These are phyloP conservation scores for Globisporangium nodosum DNA, from an alignment of 352 stramenopile species.

Conservation along the genomic window DNA sequence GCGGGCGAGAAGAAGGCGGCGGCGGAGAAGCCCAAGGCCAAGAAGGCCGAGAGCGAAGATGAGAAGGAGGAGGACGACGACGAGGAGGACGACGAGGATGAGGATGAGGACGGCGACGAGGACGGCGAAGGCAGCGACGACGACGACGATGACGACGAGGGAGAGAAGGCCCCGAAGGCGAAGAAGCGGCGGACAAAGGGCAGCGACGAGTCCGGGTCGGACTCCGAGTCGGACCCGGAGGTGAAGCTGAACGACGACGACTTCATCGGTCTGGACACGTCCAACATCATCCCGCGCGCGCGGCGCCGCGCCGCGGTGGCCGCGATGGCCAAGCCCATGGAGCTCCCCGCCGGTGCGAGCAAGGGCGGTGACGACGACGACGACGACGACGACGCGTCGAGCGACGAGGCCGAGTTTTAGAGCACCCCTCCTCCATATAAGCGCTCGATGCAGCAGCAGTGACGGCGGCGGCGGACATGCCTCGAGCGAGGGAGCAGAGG, in stretches of 20 bases:
- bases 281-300: slow-evolving; percentile 82
- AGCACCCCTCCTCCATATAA: not conserved
- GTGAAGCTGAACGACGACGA: slow-evolving; percentile 87
- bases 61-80: slow-evolving; percentile 44
- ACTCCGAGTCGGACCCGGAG: slow-evolving; percentile 60
- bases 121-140: slow-evolving; percentile 25
- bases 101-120: slow-evolving; percentile 32
- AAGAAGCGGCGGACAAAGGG: slow-evolving; percentile 70
- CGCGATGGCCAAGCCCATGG: slow-evolving; percentile 57
- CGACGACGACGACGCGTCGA: slow-evolving; percentile 73
- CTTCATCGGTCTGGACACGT: slow-evolving; percentile 76
- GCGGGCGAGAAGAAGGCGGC: slow-evolving; percentile 38
- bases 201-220: slow-evolving; percentile 57
- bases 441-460: not conserved
- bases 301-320: slow-evolving; percentile 65
- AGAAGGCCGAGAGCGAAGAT: slow-evolving; percentile 35
- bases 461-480: not conserved
- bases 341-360: slow-evolving; percentile 33
- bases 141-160: slow-evolving; percentile 31
- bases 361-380: slow-evolving; percentile 12
- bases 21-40: slow-evolving; percentile 12
- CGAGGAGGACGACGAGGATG: slow-evolving; percentile 40
- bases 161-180: slow-evolving; percentile 42
- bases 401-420: slow-evolving; percentile 85
- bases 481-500: too few species aligned